Conservation (phyloP, 805 yeast genomes). For the Starmera pachycereana region DNA sequence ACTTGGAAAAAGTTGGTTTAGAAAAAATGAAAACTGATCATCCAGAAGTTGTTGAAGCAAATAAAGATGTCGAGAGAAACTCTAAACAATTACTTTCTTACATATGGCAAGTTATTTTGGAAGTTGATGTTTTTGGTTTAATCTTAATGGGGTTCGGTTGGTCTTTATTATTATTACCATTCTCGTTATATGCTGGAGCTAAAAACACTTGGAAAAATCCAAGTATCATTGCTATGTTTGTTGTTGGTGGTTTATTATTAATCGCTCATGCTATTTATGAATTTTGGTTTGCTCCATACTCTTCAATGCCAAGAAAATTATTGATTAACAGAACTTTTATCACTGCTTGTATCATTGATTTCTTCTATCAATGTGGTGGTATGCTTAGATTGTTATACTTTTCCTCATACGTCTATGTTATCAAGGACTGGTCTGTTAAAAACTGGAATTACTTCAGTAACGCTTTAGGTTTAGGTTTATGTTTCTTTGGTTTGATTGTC, state of each 20-base stretch:
- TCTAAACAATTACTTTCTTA: constrained; percentile 1
- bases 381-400: constrained; percentile 21
- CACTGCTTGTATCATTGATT: constrained; percentile 24
- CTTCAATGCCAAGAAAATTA: constrained; percentile 27
- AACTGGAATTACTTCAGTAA: constrained; percentile 30
- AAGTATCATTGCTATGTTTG: constrained; percentile 33
- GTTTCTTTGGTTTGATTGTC: constrained; percentile 27
- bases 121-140: constrained; percentile 30
- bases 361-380: constrained; percentile 23
- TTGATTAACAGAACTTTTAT: constrained; percentile 27
- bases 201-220: constrained; percentile 26
- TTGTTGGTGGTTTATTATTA: constrained; percentile 28
- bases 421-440: constrained; percentile 19
- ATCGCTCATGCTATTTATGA: constrained; percentile 27
- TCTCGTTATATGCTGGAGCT: constrained; percentile 25
- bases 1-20: constrained; percentile 23
- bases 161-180: constrained; percentile 28
- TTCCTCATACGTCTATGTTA: constrained; percentile 25
- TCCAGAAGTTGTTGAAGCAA: neutral
- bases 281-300: constrained; percentile 24
- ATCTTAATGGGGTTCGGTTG: constrained; percentile 29
- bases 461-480: constrained; percentile 25
- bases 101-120: constrained; percentile 16
- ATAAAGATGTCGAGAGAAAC: neutral
- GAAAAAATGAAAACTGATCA: constrained; percentile 7